Evolutionary conservation across 192 early-diverging fungal species (phyloP), one percentile per base, ranked within the genome.

Genomic region (Coemansia sp.): DNA sequence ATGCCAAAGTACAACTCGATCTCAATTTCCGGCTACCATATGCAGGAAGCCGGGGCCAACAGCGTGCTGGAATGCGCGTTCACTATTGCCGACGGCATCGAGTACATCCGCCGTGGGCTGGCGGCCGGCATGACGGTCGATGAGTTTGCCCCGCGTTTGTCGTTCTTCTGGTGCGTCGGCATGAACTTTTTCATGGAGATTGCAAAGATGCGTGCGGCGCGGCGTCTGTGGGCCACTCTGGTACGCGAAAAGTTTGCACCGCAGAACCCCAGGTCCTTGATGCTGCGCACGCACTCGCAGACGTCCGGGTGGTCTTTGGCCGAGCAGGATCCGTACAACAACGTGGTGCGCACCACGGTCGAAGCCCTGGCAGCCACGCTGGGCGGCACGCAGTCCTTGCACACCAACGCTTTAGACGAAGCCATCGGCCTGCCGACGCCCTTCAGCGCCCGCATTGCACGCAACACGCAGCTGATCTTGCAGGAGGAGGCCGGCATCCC

Each of bases 161-260:
- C 91, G 19, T 94, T 94, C 83, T 94, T 94, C 76, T 94, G 90
- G 82, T 91, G 87, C 46, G 86, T 94, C 30, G 92, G 91, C 4
- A 94, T 94, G 92, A 94, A 93, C 82, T 94, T 92, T 67, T 94
- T 91, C 77, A 94, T 94, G 92, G 92, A 94, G 71, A 88, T 94
- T 48, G 92, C 92, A 24, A 94, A 94, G 70, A 84, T 94, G 79
- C 86, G 92, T 15, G 92, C 91, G 4, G 92, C 88, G 2, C 83
- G 92, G 15, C 81, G 89, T n/a, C 86, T 94, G 8, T 94, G 91
- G 91, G 87, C 92, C 10, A 59, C 72, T 10, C 49, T 90, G 70
- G 81, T 94, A 67, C 85, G 91, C 71, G 82, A 91, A 60, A 91
- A 90, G 55, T 94, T 94, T 62, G 44, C 81, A n/a, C 89, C 92